Base-by-base conservation (phyloP, 768 basidiomycete species). In the Amanita inopinata region DNA sequence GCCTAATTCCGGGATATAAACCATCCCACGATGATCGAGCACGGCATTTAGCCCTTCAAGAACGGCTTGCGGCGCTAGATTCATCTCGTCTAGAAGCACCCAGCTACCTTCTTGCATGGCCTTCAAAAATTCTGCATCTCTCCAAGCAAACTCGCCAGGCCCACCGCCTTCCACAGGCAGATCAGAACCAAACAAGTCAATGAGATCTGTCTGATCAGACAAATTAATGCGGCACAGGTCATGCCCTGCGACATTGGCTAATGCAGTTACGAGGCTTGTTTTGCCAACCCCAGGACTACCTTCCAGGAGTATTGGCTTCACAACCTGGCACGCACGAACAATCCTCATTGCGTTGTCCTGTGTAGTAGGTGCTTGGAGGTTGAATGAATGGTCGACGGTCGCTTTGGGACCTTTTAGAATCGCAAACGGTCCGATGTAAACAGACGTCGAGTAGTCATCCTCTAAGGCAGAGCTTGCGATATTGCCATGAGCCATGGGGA, bases 71-170 rank as follows among this genome's bases (percentile, higher is more conserved):
- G 94, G 89, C 0, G 94, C 94, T 28, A 99, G 72, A 56, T 99
- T 99, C 96, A 99, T 98, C 59, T 99, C 96, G 56, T 99, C 96
- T 7, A 99, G 73, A 4, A 99, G 76, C 4, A 98, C 94, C 96
- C 96, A 99, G 46, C 89, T 80, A 0, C 96, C 96, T n/a, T 85
- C 74, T 56, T 96, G 91, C 62, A 99, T 63, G 1, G 96, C 93
- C 45, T 75, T 78, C 31, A 99, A 68, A 58, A 99, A 99, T 45
- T 94, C 92, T 0, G 94, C 96, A 49, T 98, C 91, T 60, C 83
- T 89, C 96, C 96, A 99, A 1, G 82, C 82, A 56, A 99, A 99
- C 56, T 96, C 88, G 32, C 93, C 94, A 2, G 89, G 77, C 11
- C 69, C 66, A 33, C 92, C 92, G 25, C 90, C 88, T 61, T 96